A percentile compares a stretch with the other conserved stretches of the same genome.
phyloP scores from a whole-genome alignment of 2,329 filamentous ascomycete genomes.

The Arthroderma sp. region DNA sequence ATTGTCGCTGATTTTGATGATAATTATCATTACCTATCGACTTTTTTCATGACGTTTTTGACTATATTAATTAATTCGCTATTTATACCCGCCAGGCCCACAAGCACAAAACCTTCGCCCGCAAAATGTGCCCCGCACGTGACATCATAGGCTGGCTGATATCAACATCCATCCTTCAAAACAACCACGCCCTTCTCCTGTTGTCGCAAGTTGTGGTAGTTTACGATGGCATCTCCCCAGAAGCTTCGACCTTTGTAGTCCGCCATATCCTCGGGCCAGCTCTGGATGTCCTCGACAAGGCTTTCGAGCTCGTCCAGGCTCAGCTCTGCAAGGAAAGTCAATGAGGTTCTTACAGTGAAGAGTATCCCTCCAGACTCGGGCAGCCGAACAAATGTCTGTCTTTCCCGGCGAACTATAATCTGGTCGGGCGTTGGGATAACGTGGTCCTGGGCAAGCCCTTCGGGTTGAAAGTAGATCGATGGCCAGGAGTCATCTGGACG shows the following conservation, averaged over 20 bases:
- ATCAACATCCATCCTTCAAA: too few species aligned
- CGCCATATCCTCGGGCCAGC: constrained; percentile 33
- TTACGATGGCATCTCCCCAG: constrained; percentile 29
- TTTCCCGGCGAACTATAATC: constrained; percentile 36
- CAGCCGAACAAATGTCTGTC: constrained; percentile 37
- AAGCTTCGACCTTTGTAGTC: constrained; percentile 33
- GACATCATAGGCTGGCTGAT: too few species aligned
- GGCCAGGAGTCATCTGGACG: constrained; percentile 23
- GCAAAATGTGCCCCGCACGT: too few species aligned
- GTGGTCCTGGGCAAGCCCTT: constrained; percentile 26
- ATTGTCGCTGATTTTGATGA: too few species aligned
- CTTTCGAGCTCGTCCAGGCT: constrained; percentile 28
- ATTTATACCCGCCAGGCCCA: too few species aligned
- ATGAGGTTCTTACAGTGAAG: constrained; percentile 37
- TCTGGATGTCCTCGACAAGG: constrained; percentile 31
- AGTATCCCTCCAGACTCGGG: constrained; percentile 33
- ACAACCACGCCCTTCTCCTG: constrained; percentile 2
- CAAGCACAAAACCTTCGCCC: not conserved
- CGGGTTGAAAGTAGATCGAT: constrained; percentile 34
- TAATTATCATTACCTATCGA: too few species aligned
- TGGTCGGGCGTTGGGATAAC: constrained; percentile 25
- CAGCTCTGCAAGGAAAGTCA: constrained; percentile 30
- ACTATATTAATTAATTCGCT: too few species aligned
- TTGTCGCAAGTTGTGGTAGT: constrained; percentile 21
- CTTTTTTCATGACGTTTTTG: too few species aligned